Conservation (phyloP, 164 flowering plant species). For the Vitis rotundifolia region DNA sequence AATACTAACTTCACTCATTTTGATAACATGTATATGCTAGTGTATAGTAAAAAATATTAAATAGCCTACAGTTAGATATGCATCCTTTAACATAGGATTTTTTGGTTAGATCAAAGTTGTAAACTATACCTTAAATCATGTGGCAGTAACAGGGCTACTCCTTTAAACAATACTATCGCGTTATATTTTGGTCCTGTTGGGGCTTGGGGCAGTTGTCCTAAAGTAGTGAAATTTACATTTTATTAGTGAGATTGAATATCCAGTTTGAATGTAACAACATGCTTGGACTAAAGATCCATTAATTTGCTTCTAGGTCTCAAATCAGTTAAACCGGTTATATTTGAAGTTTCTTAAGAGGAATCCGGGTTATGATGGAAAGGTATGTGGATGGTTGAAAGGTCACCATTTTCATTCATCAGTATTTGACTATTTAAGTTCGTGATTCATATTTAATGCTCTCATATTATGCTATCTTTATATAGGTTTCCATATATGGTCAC, state of each 20-base stretch:
- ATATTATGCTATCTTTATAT: slow-evolving; percentile 2
- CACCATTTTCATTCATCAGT: background rate
- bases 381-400: slow-evolving; percentile 19
- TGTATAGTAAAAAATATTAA: too few relatives aligned
- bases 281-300: background rate
- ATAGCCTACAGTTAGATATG: too few relatives aligned
- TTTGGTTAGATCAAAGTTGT: too few relatives aligned
- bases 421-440: background rate
- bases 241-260: background rate
- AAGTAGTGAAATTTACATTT: background rate
- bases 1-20: too few relatives aligned
- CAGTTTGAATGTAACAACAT: background rate
- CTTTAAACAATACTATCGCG: background rate
- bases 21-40: too few relatives aligned
- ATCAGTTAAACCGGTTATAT: slow-evolving; percentile 79
- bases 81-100: too few relatives aligned
- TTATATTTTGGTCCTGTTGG: background rate
- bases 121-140: too few relatives aligned
- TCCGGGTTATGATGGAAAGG: slow-evolving; percentile 99
- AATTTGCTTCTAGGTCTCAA: slow-evolving; percentile 67
- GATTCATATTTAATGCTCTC: background rate
- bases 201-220: background rate
- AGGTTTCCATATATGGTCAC: slow-evolving; percentile 97
- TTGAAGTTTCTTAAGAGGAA: slow-evolving; percentile 87
- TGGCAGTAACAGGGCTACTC: too few relatives aligned